These are phyloP conservation scores for Neonectria coccinea DNA, from an alignment of 2,329 filamentous ascomycete species.

Conservation along the genomic window DNA sequence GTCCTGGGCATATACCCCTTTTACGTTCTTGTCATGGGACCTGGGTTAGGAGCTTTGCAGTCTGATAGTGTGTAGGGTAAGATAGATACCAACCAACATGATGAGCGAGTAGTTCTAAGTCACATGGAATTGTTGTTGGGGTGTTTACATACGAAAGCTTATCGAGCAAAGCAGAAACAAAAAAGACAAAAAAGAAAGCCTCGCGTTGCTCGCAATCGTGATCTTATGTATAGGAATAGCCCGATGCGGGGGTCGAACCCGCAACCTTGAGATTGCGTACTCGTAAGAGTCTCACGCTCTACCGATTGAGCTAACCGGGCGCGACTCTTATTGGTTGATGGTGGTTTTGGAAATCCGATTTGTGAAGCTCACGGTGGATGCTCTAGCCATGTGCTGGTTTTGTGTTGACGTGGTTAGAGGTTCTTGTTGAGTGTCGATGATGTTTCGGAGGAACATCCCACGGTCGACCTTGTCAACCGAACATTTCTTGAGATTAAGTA, in stretches of 20 bases:
- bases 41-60: conserved; percentile 1
- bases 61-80: conserved; percentile 13
- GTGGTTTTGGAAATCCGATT: not conserved
- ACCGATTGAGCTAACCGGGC: conserved; percentile 53
- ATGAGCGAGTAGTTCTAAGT: not conserved
- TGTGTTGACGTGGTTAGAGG: not conserved
- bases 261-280: conserved; percentile 63
- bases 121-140: not conserved
- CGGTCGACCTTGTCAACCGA: not conserved
- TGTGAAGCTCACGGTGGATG: not conserved
- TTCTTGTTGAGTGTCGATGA: not conserved
- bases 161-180: not conserved
- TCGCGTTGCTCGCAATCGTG: conserved; percentile 10
- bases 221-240: conserved; percentile 37
- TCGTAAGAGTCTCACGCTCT: conserved; percentile 75
- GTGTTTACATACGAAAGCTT: no score
- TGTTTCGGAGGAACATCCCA: not conserved
- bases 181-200: not conserved
- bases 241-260: conserved; percentile 63
- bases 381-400: not conserved
- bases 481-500: not conserved
- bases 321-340: conserved; percentile 29
- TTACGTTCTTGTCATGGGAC: conserved; percentile 8
- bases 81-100: conserved; percentile 6
- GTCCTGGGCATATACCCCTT: conserved; percentile 17